Percentiles rank a stretch among this genome's conserved stretches.
Evolutionary conservation across 345 rosid genomes (phyloP).

Genomic region (Heritiera littoralis): DNA sequence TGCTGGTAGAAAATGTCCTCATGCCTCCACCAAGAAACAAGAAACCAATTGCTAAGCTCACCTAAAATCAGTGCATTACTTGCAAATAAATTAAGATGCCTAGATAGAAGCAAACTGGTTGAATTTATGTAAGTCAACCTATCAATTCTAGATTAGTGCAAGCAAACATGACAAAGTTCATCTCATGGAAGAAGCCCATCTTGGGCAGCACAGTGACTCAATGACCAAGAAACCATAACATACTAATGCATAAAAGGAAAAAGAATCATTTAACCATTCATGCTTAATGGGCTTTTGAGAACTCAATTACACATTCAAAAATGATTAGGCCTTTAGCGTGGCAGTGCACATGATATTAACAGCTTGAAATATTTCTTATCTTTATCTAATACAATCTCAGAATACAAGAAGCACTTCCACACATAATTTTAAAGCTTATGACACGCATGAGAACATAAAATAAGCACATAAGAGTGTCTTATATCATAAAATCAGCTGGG

Average conservation of each 20-base stretch:
- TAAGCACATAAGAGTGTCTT: not conserved
- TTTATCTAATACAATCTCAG: not conserved
- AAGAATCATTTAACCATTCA: not conserved
- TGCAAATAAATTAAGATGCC: conserved; percentile 16
- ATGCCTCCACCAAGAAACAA: conserved; percentile 97
- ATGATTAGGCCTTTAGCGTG: not conserved
- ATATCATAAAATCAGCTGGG: not conserved
- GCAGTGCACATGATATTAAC: not conserved
- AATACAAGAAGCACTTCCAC: not conserved
- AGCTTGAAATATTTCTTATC: too few relatives aligned
- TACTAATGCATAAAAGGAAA: not conserved
- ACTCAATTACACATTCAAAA: not conserved
- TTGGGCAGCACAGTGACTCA: not conserved
- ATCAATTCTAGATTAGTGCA: not conserved
- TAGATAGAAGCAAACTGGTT: conserved; percentile 9
- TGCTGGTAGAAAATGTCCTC: conserved; percentile 85
- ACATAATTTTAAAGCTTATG: conserved; percentile 4
- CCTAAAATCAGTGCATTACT: conserved; percentile 44
- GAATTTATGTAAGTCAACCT: not conserved
- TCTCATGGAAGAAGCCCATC: not conserved
- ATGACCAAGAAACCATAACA: not conserved
- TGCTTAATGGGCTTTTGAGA: not conserved
- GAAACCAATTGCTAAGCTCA: conserved; percentile 92
- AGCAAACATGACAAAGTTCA: not conserved
- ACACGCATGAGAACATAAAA: not conserved